Percentiles rank a stretch among this genome's conserved stretches.
phyloP scores from a whole-genome alignment of 768 basidiomycete species.

The Suillus bovinus region DNA sequence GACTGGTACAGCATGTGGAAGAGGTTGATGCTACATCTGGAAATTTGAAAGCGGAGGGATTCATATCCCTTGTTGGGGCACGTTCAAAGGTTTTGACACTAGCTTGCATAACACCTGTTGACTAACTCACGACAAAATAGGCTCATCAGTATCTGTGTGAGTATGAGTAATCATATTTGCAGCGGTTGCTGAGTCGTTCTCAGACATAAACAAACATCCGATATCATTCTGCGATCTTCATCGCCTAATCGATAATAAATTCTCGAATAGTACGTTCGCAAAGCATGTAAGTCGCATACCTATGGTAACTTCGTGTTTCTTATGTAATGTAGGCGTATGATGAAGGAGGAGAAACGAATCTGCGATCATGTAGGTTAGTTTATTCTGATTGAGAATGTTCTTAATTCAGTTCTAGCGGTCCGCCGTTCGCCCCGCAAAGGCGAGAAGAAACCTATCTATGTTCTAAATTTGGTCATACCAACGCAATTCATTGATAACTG shows the following conservation, averaged over 20 bases:
- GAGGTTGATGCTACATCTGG: constrained; percentile 53
- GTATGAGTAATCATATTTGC: constrained; percentile 23
- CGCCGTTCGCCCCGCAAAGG: constrained; percentile 78
- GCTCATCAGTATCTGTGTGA: constrained; percentile 86
- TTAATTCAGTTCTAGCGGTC: constrained; percentile 37
- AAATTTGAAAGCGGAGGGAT: constrained; percentile 67
- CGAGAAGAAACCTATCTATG: constrained; percentile 82
- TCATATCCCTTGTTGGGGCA: constrained; percentile 79
- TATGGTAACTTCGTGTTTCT: constrained; percentile 8
- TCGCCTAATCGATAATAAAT: constrained; percentile 62
- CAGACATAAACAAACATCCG: constrained; percentile 82
- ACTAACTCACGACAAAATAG: constrained; percentile 44
- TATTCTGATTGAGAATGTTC: constrained; percentile 15
- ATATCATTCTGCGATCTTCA: constrained; percentile 68
- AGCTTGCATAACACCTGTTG: constrained; percentile 16
- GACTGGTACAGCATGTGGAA: constrained; percentile 59
- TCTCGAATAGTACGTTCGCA: constrained; percentile 69
- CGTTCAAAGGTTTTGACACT: constrained; percentile 60
- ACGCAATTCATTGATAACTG: constrained; percentile 70
- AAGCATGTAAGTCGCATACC: constrained; percentile 54
- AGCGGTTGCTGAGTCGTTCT: constrained; percentile 4
- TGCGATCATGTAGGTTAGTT: constrained; percentile 18
- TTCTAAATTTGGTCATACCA: constrained; percentile 73
- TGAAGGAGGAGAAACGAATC: constrained; percentile 54
- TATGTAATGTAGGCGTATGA: constrained; percentile 57